Percentiles rank a stretch among this genome's conserved stretches.
Evolutionary conservation across 169 alveolate species (phyloP).

Genomic region (Theileria equi): DNA sequence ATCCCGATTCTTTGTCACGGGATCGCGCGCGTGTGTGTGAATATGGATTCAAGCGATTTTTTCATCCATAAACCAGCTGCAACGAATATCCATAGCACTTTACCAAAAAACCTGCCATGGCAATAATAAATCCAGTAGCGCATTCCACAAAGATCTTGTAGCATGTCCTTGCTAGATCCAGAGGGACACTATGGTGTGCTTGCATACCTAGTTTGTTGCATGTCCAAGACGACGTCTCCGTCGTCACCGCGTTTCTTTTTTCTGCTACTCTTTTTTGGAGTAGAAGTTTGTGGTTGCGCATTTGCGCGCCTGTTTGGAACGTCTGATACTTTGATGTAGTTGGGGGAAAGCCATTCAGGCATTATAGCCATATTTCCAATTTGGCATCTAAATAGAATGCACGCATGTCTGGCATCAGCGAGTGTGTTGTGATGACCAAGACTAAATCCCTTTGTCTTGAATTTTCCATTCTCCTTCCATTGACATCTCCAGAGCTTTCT

Average conservation of each 20-base stretch:
- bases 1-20: too few species aligned
- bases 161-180: too few species aligned
- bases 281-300: conserved; percentile 20
- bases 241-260: conserved; percentile 33
- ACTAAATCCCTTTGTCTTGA: conserved; percentile 83
- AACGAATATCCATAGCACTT: too few species aligned
- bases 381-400: conserved; percentile 80
- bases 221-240: too few species aligned
- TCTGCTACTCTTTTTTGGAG: conserved; percentile 56
- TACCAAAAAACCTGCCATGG: too few species aligned
- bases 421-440: conserved; percentile 78
- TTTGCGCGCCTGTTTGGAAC: conserved; percentile 33
- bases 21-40: too few species aligned
- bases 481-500: conserved; percentile 87
- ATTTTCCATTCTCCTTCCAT: conserved; percentile 86
- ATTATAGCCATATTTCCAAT: conserved; percentile 83
- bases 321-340: conserved; percentile 61
- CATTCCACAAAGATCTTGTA: too few species aligned
- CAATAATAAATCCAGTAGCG: too few species aligned
- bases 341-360: conserved; percentile 81
- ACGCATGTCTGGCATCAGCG: conserved; percentile 81
- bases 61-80: too few species aligned
- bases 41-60: too few species aligned
- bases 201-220: too few species aligned
- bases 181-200: too few species aligned